Evolutionary conservation across 805 yeast genomes (phyloP).

Genomic region (Candida vaughaniae): DNA sequence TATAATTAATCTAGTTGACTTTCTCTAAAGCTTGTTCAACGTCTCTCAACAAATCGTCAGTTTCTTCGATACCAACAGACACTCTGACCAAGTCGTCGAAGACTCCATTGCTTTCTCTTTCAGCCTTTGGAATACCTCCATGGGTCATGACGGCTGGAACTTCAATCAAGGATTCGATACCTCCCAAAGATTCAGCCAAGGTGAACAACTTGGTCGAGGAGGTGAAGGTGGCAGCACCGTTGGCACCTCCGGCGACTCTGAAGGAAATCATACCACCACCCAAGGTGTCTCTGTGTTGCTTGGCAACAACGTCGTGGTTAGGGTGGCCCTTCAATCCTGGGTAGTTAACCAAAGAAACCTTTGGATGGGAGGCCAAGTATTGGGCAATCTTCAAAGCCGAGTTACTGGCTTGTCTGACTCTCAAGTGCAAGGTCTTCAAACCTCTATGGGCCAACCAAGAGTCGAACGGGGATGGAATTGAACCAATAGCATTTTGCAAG

Average conservation of each 20-base stretch:
- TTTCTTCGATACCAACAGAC: conserved; percentile 85
- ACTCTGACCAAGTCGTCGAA: conserved; percentile 79
- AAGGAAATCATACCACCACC: conserved; percentile 94
- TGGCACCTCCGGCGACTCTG: conserved; percentile 80
- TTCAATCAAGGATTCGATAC: conserved; percentile 81
- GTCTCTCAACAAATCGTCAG: conserved; percentile 72
- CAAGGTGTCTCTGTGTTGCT: conserved; percentile 78
- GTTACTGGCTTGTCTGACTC: conserved; percentile 66
- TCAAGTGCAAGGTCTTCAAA: conserved; percentile 78
- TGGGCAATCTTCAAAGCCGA: conserved; percentile 72
- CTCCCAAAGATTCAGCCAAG: conserved; percentile 88
- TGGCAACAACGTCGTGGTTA: conserved; percentile 59
- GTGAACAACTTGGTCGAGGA: conserved; percentile 74
- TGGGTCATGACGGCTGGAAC: conserved; percentile 93
- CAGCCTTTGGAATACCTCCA: conserved; percentile 80
- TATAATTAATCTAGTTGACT: conserved; percentile 11
- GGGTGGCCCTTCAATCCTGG: conserved; percentile 75
- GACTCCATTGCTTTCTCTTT: conserved; percentile 78
- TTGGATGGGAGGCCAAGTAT: conserved; percentile 48
- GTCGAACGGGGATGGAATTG: conserved; percentile 87
- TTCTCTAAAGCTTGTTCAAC: conserved; percentile 63
- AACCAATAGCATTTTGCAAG: conserved; percentile 86
- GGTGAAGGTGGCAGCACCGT: conserved; percentile 71
- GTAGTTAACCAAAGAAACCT: conserved; percentile 71
- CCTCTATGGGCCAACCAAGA: conserved; percentile 94